Base-by-base conservation (phyloP, 768 basidiomycete genomes). In the Coprinellus micaceus region DNA sequence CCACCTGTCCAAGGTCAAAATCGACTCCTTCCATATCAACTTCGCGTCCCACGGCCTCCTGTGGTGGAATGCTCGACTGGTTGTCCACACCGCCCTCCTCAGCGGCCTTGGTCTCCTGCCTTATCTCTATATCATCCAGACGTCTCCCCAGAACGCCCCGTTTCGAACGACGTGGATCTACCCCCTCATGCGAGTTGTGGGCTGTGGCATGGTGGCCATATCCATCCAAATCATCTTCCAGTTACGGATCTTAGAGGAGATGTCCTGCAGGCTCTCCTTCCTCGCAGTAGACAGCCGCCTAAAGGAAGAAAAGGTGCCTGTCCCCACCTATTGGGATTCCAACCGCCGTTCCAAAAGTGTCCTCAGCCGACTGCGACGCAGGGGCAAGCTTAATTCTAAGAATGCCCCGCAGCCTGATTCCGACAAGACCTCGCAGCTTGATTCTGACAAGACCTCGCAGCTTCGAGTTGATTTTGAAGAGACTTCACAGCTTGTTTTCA, bases 181-280 rank as follows among this genome's bases (percentile, higher is more conserved):
- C 48, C 64, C 64, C 7, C 4, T 56, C 37, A 17, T 54, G 4
- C 30, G 62, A 30, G 51, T 53, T 11, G 24, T 63, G 9, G 64
- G 64, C 21, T 52, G 60, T 5, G 60, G 44, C 37, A 29, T 62
- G 4, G 56, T 57, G 26, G 58, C 52, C 6, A 60, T 54, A 1
- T 50, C 51, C 11, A 40, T 59, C 17, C 64, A 65, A 29, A 29
- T 65, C 25, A 40, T 63, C 19, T 37, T 61, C 21, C 56, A 65
- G 37, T 45, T 24, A 3, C 58, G 62, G 4, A 22, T 60, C 25
- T 12, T 49, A 10, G 48, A 49, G 10, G 48, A 49, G 30, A 21
- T n/a, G 13, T 49, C 28, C 19, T 30, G 28, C 29, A 29, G 48
- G n/a, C 4, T 49, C 9, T 28, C 26, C 3, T 49, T 49, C 48